Evolutionary conservation across 768 basidiomycete genomes (phyloP).

Genomic region (Leccinum rimulosum): DNA sequence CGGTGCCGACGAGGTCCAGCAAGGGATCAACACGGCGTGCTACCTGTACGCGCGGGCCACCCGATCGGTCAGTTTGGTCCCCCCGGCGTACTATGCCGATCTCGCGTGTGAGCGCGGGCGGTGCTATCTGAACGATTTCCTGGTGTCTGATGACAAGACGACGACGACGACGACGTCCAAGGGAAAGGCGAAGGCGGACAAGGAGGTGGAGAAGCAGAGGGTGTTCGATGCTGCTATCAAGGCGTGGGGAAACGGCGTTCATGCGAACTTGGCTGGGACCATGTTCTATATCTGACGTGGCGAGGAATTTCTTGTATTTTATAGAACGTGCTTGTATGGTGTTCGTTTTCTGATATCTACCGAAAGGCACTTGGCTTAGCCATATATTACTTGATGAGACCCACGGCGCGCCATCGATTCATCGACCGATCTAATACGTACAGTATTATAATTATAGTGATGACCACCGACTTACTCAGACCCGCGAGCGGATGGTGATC

Average conservation of each 20-base stretch:
- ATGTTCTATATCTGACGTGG: constrained; percentile 70
- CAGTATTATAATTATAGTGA: not conserved
- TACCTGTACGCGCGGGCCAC: constrained; percentile 84
- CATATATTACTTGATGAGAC: not conserved
- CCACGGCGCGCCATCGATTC: not conserved
- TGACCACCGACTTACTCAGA: not conserved
- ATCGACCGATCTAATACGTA: not conserved
- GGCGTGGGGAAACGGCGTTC: constrained; percentile 57
- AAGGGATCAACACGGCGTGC: constrained; percentile 63
- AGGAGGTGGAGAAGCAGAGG: constrained; percentile 27
- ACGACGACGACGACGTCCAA: constrained; percentile 37
- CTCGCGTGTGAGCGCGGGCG: constrained; percentile 79
- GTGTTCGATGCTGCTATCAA: constrained; percentile 21
- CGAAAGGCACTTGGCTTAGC: not conserved
- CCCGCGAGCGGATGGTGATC: not conserved
- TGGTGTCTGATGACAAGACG: constrained; percentile 55
- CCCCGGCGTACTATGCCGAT: constrained; percentile 80
- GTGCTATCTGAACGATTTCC: constrained; percentile 70
- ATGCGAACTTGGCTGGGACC: constrained; percentile 52
- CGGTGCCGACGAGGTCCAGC: constrained; percentile 70
- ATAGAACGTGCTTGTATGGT: too few relatives aligned
- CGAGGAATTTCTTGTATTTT: not conserved
- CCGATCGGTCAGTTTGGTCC: constrained; percentile 77
- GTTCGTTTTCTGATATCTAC: not conserved
- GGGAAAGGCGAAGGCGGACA: constrained; percentile 30